Evolutionary conservation across 2,329 filamentous ascomycete species (phyloP), one percentile per base, ranked within the genome.

Genomic region (Fusarium cicatricum): DNA sequence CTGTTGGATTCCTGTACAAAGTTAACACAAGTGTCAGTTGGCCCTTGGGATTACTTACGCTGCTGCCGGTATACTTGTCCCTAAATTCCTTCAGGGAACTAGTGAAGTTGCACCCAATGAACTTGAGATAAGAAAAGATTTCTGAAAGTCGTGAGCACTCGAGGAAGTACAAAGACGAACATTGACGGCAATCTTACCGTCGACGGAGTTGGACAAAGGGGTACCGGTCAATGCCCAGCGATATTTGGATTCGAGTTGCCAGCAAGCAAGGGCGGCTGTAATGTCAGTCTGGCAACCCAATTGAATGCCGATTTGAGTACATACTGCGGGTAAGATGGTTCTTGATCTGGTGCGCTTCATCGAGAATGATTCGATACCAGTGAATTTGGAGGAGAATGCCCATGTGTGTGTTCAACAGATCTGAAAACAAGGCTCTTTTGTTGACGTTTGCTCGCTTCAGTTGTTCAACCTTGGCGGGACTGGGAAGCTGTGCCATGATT

Each of bases 271-370:
- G 16, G 64, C 41, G 4, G 59, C 66, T 70, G 11, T 9, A 10
- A 17, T 8, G 21, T 66, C 34, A 62, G 31, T 17, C 2, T 1
- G 6, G 5, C 1, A 8, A 10, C 23, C 6, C 23, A 10, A 26
- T 8, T 26, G 9, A 7, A 21, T 21, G 21, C 21, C 7, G 21
- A 21, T 4, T 21, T 11, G 2, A 8, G 2, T 1, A 66, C 71
- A 53, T 49, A 76, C 75, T 70, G 9, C 60, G 48, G 0, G 71
- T 68, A 0, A 51, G 51, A 6, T 77, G 70, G 26, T 84, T 86
- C 56, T 85, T 86, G 55, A 87, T 84, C 0, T 62, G 63, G 43
- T 86, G 84, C 0, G 79, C 83, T 62, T 87, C 85, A 39, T 87
- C 85, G 0, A 87, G 71, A 2, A 87, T 76, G 4, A 87, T 55